phyloP scores from a whole-genome alignment of 1,284 basidiomycete genomes.

The Leccinum subspadiceum region DNA sequence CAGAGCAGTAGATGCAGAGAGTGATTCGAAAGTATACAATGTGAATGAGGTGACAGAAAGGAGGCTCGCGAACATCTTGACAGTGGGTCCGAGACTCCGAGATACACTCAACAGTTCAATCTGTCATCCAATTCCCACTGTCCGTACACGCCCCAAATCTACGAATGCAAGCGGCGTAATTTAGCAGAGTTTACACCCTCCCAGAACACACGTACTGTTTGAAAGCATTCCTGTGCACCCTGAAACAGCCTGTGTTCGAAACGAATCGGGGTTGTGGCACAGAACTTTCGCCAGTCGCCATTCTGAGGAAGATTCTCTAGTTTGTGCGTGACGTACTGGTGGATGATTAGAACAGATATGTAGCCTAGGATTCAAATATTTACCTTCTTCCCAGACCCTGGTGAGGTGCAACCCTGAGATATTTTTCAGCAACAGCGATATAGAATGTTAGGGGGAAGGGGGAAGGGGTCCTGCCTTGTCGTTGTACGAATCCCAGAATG shows the following conservation, averaged over 20 bases:
- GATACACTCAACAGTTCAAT: constrained; percentile 15
- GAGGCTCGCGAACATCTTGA: neutral
- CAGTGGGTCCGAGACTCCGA: neutral
- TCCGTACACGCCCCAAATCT: constrained; percentile 24
- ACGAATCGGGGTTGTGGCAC: constrained; percentile 24
- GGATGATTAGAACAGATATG: neutral
- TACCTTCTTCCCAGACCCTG: constrained; percentile 23
- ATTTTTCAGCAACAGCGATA: neutral
- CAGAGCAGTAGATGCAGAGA: neutral
- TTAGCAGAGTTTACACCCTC: neutral
- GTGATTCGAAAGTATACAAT: neutral
- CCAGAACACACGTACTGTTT: constrained; percentile 10
- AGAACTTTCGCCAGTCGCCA: constrained; percentile 27
- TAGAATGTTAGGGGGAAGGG: too few relatives aligned
- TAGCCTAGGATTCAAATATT: neutral
- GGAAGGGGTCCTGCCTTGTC: constrained; percentile 14
- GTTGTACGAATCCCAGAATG: constrained; percentile 23
- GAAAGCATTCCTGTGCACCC: constrained; percentile 23
- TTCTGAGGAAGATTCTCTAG: constrained; percentile 21
- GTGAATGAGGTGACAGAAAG: neutral
- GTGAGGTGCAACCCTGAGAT: constrained; percentile 28
- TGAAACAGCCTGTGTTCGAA: constrained; percentile 19
- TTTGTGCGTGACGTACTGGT: constrained; percentile 23
- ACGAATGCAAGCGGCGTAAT: neutral
- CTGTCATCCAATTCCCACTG: constrained; percentile 28